phyloP scores from a whole-genome alignment of 257 asterid genomes.

The Eucommia ulmoides region DNA sequence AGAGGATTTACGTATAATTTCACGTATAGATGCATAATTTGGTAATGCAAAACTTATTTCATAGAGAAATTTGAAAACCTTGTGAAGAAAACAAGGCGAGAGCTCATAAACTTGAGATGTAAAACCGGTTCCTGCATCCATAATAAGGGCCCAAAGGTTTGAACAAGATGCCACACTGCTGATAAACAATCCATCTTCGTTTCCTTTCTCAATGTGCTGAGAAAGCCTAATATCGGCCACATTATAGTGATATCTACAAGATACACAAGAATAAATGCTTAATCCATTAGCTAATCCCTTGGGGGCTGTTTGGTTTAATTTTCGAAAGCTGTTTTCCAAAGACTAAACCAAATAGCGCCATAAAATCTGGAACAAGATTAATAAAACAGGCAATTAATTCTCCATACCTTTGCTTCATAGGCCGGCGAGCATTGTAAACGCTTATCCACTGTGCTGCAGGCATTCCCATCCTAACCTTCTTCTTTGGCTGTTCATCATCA shows the following conservation, averaged over 20 bases:
- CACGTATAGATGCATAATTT: no score
- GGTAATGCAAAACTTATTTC: no score
- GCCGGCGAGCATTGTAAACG: conserved; percentile 46
- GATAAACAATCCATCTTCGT: conserved; percentile 35
- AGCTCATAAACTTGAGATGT: conserved; percentile 36
- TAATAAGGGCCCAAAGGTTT: conserved; percentile 47
- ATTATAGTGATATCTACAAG: conserved; percentile 39
- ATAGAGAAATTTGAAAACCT: no score
- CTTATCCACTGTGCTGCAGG: conserved; percentile 61
- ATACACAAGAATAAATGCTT: conserved; percentile 4
- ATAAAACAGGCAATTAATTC: not conserved
- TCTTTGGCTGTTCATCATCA: conserved; percentile 41
- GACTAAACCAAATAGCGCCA: conserved; percentile 2
- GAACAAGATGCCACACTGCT: conserved; percentile 43
- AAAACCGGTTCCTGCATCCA: conserved; percentile 64
- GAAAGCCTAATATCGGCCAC: conserved; percentile 36
- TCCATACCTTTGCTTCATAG: conserved; percentile 49
- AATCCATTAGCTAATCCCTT: conserved; percentile 1
- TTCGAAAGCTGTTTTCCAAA: no score
- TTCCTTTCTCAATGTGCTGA: conserved; percentile 46
- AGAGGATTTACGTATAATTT: no score
- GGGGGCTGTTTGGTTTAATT: no score
- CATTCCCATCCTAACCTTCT: conserved; percentile 44
- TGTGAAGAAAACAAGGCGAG: conserved; percentile 41
- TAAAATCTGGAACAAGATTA: not conserved